phyloP scores from a whole-genome alignment of 257 asterid species.

The Solanum chilense region DNA sequence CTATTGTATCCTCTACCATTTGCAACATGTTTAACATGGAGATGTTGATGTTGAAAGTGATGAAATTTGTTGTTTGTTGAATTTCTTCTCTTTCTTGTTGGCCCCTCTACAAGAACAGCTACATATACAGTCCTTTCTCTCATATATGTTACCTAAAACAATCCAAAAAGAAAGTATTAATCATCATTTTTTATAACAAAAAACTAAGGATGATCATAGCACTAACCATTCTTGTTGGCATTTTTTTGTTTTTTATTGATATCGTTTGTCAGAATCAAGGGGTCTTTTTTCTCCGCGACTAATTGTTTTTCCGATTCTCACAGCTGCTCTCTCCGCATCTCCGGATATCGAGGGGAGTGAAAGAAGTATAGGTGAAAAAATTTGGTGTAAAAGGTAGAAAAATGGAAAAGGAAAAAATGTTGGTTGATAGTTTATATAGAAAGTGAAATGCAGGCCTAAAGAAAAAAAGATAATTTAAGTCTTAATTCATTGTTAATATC shows the following conservation, averaged over 20 bases:
- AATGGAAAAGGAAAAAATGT: background rate
- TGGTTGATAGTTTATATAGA: background rate
- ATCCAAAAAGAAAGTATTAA: background rate
- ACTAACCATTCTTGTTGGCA: background rate
- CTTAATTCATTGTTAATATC: background rate
- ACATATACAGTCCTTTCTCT: conserved; percentile 14
- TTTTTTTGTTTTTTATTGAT: background rate
- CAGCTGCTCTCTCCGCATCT: background rate
- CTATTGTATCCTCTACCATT: conserved; percentile 25
- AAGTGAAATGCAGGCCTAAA: background rate
- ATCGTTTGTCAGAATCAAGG: background rate
- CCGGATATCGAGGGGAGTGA: background rate
- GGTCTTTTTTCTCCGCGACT: background rate
- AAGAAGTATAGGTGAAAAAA: background rate
- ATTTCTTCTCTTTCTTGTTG: background rate
- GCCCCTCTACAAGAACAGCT: conserved; percentile 26
- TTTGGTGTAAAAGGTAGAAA: background rate
- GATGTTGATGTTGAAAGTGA: conserved; percentile 7
- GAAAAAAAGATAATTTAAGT: background rate
- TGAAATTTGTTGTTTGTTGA: background rate
- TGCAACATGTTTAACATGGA: background rate
- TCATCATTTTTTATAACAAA: background rate
- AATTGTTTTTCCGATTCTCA: background rate
- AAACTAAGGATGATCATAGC: background rate
- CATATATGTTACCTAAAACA: background rate